These are phyloP conservation scores for Apostasia shenzhenica DNA, from an alignment of 106 monocot species.

Conservation along the genomic window DNA sequence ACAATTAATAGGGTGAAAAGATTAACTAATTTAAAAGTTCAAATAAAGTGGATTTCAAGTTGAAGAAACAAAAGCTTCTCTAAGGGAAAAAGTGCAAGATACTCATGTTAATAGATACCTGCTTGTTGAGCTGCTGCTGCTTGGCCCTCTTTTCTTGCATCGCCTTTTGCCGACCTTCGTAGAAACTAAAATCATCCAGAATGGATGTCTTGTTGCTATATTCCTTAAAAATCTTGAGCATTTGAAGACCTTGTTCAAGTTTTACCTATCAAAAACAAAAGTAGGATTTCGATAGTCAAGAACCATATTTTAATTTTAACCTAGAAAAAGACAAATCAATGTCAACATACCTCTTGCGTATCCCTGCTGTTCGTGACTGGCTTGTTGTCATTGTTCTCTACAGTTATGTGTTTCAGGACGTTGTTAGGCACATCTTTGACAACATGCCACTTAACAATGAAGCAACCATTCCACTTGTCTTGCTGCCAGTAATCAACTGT, in stretches of 20 bases:
- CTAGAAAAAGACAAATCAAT: not conserved
- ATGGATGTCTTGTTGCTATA: conserved; percentile 66
- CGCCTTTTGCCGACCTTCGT: conserved; percentile 66
- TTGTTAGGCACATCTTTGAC: conserved; percentile 82
- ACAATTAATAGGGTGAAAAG: not conserved
- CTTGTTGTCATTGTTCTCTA: conserved; percentile 96
- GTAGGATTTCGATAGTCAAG: not conserved
- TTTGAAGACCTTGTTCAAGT: conserved; percentile 65
- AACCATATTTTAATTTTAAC: not conserved
- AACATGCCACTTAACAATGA: conserved; percentile 84
- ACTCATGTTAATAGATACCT: conserved; percentile 21
- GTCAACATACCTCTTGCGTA: conserved; percentile 58
- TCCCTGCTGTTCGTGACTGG: conserved; percentile 91
- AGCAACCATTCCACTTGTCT: conserved; percentile 91
- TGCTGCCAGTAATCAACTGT: conserved; percentile 90
- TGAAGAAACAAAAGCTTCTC: not conserved
- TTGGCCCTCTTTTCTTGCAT: conserved; percentile 69
- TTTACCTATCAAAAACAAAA: conserved; percentile 36
- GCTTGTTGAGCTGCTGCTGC: conserved; percentile 63
- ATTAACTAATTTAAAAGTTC: too few species aligned
- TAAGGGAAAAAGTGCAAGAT: not conserved
- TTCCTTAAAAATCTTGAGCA: conserved; percentile 82
- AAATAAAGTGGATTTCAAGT: not conserved
- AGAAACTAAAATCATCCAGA: conserved; percentile 79
- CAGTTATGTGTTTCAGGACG: conserved; percentile 60